Evolutionary conservation across 371 early-diverging fungal species (phyloP), one percentile per base, ranked within the genome.

Genomic region (Smittium mucronatum): DNA sequence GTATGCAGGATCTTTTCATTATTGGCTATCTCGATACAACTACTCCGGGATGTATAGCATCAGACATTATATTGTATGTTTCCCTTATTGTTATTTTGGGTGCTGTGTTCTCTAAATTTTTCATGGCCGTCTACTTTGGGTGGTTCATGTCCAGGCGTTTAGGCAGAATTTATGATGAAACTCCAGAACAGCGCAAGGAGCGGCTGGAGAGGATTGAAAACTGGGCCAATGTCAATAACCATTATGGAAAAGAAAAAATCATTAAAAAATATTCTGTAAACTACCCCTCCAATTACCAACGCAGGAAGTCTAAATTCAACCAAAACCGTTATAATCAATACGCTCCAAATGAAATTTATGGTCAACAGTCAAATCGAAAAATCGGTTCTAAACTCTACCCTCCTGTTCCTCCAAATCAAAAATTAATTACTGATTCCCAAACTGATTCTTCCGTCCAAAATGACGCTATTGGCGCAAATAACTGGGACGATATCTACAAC

Each of bases 61-160:
- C 90, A 5, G 87, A 90, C 72, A 87, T 91, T 58, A 85, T 88
- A 15, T 78, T 90, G 1, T 90, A 86, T 74, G 82, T 88, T 5
- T 89, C 90, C 17, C 78, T 92, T 28, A 84, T 87, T 30, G 86
- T 92, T 60, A 90, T 91, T 70, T 72, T 92, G 29, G 86, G 89
- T 36, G 88, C 89, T 0, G 91, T 93, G 28, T 64, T 91, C 73
- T 85, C 85, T 73, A 89, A 88, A 71, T 93, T 93, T 78, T 78
- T 90, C 57, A 77, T 93, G 81, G 91, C 93, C 0, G 74, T 93
- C 30, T 81, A 89, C 47, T 93, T 93, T 82, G 89, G 88, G 16
- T 93, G 92, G 92, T 83, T 87, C 57, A 75, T 90, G 57, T 84
- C 86, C 1, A 86, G 86, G 80, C 80, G 87, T 33, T 75, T 90